Conservation (phyloP, 208 protist genomes). For the Trypanosoma lewisi region DNA sequence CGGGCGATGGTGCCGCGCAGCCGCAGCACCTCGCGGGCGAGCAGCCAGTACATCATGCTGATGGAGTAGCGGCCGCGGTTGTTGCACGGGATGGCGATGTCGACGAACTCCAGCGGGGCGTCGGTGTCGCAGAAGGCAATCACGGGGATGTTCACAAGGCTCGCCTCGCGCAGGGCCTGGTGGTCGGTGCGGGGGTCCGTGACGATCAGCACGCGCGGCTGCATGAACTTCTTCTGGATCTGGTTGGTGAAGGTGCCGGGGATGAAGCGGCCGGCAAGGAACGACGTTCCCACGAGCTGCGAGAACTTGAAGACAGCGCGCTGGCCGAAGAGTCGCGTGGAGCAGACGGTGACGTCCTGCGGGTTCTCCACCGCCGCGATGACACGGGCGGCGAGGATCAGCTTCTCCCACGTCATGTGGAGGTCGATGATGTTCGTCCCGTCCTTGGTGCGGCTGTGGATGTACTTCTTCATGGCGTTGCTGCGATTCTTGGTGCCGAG, state of each 20-base stretch:
- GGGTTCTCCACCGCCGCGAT: constrained; percentile 99
- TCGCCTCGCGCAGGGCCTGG: constrained; percentile 96
- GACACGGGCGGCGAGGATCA: constrained; percentile 97
- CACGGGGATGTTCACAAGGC: constrained; percentile 99
- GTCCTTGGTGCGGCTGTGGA: constrained; percentile 86
- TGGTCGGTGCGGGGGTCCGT: constrained; percentile 97
- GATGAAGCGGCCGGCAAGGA: constrained; percentile 95
- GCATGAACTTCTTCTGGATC: constrained; percentile 97
- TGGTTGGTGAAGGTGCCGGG: constrained; percentile 99
- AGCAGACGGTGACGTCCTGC: constrained; percentile 96
- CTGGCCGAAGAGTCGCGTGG: constrained; percentile 93
- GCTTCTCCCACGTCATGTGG: constrained; percentile 99
- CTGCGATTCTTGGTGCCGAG: constrained; percentile 95
- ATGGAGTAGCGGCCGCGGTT: constrained; percentile 95
- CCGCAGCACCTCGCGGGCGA: constrained; percentile 97
- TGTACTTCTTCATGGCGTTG: constrained; percentile 95
- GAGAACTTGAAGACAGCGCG: constrained; percentile 98
- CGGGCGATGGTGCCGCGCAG: constrained; percentile 94
- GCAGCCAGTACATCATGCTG: constrained; percentile 99
- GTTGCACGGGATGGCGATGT: constrained; percentile 99
- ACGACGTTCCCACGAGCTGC: constrained; percentile 92
- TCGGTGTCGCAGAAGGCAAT: constrained; percentile 99
- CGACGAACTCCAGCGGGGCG: constrained; percentile 95
- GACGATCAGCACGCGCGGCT: constrained; percentile 98
- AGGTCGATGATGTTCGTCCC: constrained; percentile 98